Evolutionary conservation across 2,329 filamentous ascomycete genomes (phyloP), one percentile per base, ranked within the genome.

Genomic region (Pseudogymnoascus sp.): DNA sequence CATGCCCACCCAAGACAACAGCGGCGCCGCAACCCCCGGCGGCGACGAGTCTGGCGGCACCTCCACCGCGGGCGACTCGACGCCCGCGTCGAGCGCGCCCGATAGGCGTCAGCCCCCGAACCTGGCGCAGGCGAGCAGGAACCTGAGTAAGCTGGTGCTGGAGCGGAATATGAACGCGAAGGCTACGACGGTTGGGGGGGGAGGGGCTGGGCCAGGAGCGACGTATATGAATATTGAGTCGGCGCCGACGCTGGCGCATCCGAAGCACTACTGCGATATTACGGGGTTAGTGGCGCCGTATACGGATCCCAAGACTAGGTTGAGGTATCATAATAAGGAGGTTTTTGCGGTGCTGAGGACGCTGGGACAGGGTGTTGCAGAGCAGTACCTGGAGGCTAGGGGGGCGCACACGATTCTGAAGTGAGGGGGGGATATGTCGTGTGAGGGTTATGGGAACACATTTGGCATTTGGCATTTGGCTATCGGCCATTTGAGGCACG

Each of bases 141-240:
- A 88, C 73, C 78, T 96, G 67, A 95, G 90, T 43, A 93, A 92
- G 66, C 83, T 96, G 61, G 93, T 96, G 1, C 79, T 97, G 60
- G 91, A 96, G 76, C 95, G 91, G 82, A 93, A 86, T 68, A 79
- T 88, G 64, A 79, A 79, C 72, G 74, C 76, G 23, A 65, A 70
- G 53, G 73, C 70, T 18, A 65, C 65, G 66, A 69, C 62, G 6
- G 68, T 67, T 31, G 73, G 72, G 3, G 70, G 72, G 42, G 71
- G 76, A n/a, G 74, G 77, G 1, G 78, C 79, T 5, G 88, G 88
- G 0, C 90, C 89, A 0, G 84, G 83, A 34, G 89, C 89, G 34
- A 97, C 95, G 1, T 99, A 97, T 75, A 96, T 91, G 5, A 97
- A 97, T 73, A 96, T 99, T 66, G 95, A 97, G 75, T 92, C 91